Base-by-base conservation (phyloP, 2,329 filamentous ascomycete genomes). In the Grosmannia penicillata region DNA sequence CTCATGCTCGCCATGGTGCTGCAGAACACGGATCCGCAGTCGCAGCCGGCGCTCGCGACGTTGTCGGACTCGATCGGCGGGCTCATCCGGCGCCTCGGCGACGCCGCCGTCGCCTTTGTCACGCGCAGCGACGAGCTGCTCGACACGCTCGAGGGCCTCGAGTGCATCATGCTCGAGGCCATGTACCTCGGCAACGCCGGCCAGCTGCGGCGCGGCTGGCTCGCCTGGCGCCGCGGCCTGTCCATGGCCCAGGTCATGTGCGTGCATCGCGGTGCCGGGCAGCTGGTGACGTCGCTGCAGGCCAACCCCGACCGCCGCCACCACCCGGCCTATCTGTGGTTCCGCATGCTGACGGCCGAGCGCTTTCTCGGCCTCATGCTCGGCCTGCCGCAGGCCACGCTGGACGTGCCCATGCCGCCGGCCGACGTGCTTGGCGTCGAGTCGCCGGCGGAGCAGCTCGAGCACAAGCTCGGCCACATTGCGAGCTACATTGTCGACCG, bases 111-210 rank as follows among this genome's bases (percentile, higher is more conserved):
- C 1, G 53, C 48, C 6, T 44, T 57, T 8, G 59, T 74, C 1
- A 65, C 62, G 0, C 56, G 54, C 13, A 60, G 70, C 21, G 62
- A 70, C 36, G 59, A 62, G 3, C 48, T 73, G 1, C 47, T 64
- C 0, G 53, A 51, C 19, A 63, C 60, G 0, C 37, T 69, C 4
- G 66, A 70, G 38, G 65, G 65, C 0, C 48, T 72, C 6, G 63
- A 70, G 41, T 68, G 63, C 37, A 45, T 72, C n/a, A 55, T 70
- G 45, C 53, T 71, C 0, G 61, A 70, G 43, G 56, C 55, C 11
- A 52, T 67, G 18, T 66, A 61, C 44, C 53, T 63, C 7, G 61
- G 60, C 22, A 68, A 69, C 22, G 49, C 51, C 0, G 70, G 70
- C 1, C 58, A 63, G 22, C 52, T 69, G 3, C 59, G 63, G 0